Percentiles rank a stretch among this genome's conserved stretches.
Conservation (phyloP, 2,329 filamentous ascomycete species). For the Alternaria arborescens region DNA sequence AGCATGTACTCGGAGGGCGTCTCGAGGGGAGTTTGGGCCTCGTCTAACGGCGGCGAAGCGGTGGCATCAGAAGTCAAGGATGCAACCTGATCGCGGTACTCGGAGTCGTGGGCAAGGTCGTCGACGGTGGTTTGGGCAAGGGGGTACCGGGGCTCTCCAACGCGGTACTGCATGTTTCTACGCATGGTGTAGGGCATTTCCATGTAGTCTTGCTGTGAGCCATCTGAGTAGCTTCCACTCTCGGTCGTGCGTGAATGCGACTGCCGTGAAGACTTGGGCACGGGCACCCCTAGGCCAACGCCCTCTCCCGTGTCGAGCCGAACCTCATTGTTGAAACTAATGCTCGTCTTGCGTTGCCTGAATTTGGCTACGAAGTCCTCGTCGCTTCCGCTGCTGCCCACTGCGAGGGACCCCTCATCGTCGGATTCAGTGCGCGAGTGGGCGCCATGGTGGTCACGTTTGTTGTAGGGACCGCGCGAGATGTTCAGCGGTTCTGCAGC, state of each 20-base stretch:
- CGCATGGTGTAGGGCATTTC: slow-evolving; percentile 40
- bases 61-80: slow-evolving; percentile 56
- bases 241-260: slow-evolving; percentile 31
- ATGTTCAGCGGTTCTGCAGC: slow-evolving; percentile 30
- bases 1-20: slow-evolving; percentile 44
- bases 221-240: slow-evolving; percentile 43
- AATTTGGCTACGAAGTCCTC: slow-evolving; percentile 41
- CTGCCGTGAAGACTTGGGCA: slow-evolving; percentile 44
- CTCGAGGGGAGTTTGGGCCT: slow-evolving; percentile 51
- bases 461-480: slow-evolving; percentile 28
- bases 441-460: slow-evolving; percentile 25
- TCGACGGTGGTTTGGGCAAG: slow-evolving; percentile 49
- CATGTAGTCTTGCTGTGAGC: slow-evolving; percentile 39
- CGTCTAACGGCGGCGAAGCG: slow-evolving; percentile 50
- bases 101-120: slow-evolving; percentile 35
- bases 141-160: slow-evolving; percentile 43
- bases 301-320: slow-evolving; percentile 52
- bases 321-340: slow-evolving; percentile 53
- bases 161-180: slow-evolving; percentile 33
- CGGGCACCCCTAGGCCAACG: slow-evolving; percentile 49
- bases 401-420: slow-evolving; percentile 27
- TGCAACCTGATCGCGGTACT: slow-evolving; percentile 49
- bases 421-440: slow-evolving; percentile 28
- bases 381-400: slow-evolving; percentile 38
- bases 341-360: slow-evolving; percentile 48